phyloP scores from a whole-genome alignment of 2,329 filamentous ascomycete genomes.

The Grosmannia penicillata region DNA sequence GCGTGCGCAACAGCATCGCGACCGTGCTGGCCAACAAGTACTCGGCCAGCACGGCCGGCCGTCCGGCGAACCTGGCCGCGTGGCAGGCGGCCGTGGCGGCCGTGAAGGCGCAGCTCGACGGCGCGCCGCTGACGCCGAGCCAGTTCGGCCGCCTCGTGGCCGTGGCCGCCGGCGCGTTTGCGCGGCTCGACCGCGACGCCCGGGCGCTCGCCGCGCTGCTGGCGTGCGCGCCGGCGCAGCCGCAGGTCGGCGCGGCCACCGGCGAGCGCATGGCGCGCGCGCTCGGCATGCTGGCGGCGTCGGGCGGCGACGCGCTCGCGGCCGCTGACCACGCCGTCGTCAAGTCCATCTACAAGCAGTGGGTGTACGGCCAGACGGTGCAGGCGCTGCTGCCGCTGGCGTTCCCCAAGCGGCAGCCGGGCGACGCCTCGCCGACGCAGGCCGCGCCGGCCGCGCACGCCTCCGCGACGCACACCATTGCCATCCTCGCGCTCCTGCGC shows the following conservation, averaged over 20 bases:
- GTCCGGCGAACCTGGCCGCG: constrained; percentile 15
- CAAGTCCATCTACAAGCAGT: constrained; percentile 29
- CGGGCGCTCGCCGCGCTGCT: constrained; percentile 15
- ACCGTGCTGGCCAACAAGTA: constrained; percentile 13
- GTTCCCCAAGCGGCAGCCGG: constrained; percentile 16
- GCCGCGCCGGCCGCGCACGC: constrained; percentile 10
- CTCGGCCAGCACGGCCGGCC: constrained; percentile 1
- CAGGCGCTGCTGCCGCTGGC: constrained; percentile 30
- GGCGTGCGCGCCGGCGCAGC: constrained; percentile 13
- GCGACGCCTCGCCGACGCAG: neutral
- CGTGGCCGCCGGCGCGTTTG: constrained; percentile 15
- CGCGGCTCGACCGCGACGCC: constrained; percentile 20
- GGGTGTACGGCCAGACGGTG: constrained; percentile 30
- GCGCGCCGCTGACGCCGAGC: constrained; percentile 1
- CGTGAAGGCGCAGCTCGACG: constrained; percentile 1
- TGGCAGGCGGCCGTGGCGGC: constrained; percentile 8
- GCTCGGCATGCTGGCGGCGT: constrained; percentile 26
- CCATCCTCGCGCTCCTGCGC: constrained; percentile 31
- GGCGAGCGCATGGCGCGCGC: constrained; percentile 26
- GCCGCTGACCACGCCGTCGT: constrained; percentile 27
- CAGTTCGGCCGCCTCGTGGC: constrained; percentile 14
- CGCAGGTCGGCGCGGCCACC: neutral
- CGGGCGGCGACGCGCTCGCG: constrained; percentile 19
- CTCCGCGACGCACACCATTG: constrained; percentile 26
- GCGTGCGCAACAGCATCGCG: constrained; percentile 10